phyloP scores from a whole-genome alignment of 2,329 filamentous ascomycete species.

The Diplodia mutila region DNA sequence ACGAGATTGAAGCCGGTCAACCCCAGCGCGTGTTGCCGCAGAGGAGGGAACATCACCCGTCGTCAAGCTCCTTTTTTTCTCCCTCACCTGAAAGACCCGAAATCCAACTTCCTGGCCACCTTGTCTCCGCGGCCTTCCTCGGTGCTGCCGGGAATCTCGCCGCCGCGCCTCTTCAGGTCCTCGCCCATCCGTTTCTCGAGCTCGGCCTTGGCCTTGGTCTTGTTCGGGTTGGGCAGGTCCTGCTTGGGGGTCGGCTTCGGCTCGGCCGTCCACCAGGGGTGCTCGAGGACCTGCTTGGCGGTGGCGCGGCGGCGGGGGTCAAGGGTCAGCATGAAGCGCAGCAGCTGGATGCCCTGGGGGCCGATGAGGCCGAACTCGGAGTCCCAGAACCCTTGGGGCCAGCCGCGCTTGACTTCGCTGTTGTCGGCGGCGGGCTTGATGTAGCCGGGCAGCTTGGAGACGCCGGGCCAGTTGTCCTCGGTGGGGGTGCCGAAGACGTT shows the following conservation, averaged over 20 bases:
- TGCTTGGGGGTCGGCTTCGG: constrained; percentile 82
- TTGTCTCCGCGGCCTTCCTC: constrained; percentile 65
- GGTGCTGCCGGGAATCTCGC: constrained; percentile 64
- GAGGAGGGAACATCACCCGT: too few species aligned
- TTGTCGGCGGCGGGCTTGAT: constrained; percentile 64
- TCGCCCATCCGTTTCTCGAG: constrained; percentile 73
- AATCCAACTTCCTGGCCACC: constrained; percentile 58
- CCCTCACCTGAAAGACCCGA: background rate
- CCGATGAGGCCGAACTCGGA: constrained; percentile 80
- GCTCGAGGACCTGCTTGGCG: constrained; percentile 75
- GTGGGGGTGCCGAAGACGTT: constrained; percentile 86
- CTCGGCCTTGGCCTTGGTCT: constrained; percentile 57
- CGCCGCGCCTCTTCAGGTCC: constrained; percentile 77
- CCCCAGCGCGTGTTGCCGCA: too few species aligned
- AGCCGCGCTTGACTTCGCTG: constrained; percentile 54
- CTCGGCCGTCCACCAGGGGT: constrained; percentile 83
- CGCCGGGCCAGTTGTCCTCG: constrained; percentile 94
- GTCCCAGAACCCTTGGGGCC: constrained; percentile 71
- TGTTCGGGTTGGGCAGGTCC: constrained; percentile 70
- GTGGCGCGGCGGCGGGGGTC: constrained; percentile 86
- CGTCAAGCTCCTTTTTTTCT: background rate
- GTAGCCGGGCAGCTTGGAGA: constrained; percentile 78
- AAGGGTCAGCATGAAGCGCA: constrained; percentile 81
- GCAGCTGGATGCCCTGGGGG: constrained; percentile 79
- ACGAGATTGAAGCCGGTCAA: too few species aligned